These are phyloP conservation scores for Epithele typhae DNA, from an alignment of 768 basidiomycete species.

Conservation along the genomic window DNA sequence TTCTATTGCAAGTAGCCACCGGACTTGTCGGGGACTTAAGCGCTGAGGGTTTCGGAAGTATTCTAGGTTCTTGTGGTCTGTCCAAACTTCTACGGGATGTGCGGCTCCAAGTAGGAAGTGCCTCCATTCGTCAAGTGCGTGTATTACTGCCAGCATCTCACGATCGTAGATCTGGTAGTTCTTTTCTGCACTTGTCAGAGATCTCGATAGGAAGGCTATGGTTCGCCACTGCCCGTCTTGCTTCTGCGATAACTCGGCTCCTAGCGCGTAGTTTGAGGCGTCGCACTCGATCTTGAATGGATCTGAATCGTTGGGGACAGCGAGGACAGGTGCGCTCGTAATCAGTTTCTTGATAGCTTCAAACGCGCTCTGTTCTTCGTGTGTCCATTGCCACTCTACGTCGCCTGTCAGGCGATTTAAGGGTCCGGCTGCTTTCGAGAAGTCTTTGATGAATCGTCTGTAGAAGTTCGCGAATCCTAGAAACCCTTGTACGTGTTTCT, in stretches of 20 bases:
- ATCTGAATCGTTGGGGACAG: slow-evolving; percentile 4
- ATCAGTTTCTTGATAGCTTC: background rate
- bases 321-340: slow-evolving; percentile 6
- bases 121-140: slow-evolving; percentile 20
- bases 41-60: slow-evolving; percentile 22
- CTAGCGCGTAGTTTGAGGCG: slow-evolving; percentile 24
- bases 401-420: slow-evolving; percentile 10
- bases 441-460: slow-evolving; percentile 25
- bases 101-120: slow-evolving; percentile 20
- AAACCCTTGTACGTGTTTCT: slow-evolving; percentile 23
- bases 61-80: slow-evolving; percentile 29
- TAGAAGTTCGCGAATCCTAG: slow-evolving; percentile 30
- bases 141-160: slow-evolving; percentile 34
- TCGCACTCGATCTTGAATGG: slow-evolving; percentile 18
- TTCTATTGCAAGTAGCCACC: slow-evolving; percentile 20
- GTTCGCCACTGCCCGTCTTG: slow-evolving; percentile 8
- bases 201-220: slow-evolving; percentile 10
- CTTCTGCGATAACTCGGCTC: slow-evolving; percentile 25
- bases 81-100: slow-evolving; percentile 16
- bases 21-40: slow-evolving; percentile 28
- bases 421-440: slow-evolving; percentile 20
- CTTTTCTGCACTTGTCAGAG: slow-evolving; percentile 17
- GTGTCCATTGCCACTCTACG: background rate
- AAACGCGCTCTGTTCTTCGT: background rate
- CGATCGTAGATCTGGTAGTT: slow-evolving; percentile 32